phyloP scores from a whole-genome alignment of 345 rosid genomes.

The Geranium rotundifolium region DNA sequence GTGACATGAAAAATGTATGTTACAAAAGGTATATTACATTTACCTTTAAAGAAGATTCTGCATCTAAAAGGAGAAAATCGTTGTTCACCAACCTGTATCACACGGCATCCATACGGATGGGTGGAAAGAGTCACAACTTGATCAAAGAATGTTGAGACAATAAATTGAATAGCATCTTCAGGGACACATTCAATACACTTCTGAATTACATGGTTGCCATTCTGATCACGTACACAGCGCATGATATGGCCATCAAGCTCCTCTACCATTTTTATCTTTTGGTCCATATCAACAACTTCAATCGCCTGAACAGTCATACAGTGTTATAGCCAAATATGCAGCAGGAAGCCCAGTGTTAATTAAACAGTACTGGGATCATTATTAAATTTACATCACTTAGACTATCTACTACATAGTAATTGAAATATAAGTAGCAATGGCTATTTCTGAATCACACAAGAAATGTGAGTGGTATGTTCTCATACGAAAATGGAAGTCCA shows the following conservation, averaged over 20 bases:
- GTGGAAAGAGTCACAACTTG: constrained; percentile 77
- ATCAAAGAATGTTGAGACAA: constrained; percentile 74
- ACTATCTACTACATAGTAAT: too few species aligned
- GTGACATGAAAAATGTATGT: constrained; percentile 16
- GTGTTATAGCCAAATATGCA: not conserved
- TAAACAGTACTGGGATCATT: too few species aligned
- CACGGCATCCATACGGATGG: constrained; percentile 96
- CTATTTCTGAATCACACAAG: too few species aligned
- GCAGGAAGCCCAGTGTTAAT: too few species aligned
- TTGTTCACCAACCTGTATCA: constrained; percentile 58
- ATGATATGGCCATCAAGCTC: constrained; percentile 90
- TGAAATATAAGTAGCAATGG: too few species aligned
- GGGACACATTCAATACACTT: constrained; percentile 95
- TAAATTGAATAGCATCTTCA: constrained; percentile 71
- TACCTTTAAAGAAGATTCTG: too few species aligned
- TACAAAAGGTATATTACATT: not conserved
- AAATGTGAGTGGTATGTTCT: too few species aligned
- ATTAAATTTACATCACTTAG: too few species aligned
- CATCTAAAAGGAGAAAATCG: too few species aligned
- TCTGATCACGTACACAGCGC: constrained; percentile 97
- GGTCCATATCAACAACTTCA: constrained; percentile 87
- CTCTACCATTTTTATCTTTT: constrained; percentile 71
- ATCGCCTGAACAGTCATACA: constrained; percentile 46
- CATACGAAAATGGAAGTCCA: too few species aligned
- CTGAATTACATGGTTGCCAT: constrained; percentile 94